Evolutionary conservation across 2,329 filamentous ascomycete genomes (phyloP), one percentile per base, ranked within the genome.

Genomic region (Nemania serpens): DNA sequence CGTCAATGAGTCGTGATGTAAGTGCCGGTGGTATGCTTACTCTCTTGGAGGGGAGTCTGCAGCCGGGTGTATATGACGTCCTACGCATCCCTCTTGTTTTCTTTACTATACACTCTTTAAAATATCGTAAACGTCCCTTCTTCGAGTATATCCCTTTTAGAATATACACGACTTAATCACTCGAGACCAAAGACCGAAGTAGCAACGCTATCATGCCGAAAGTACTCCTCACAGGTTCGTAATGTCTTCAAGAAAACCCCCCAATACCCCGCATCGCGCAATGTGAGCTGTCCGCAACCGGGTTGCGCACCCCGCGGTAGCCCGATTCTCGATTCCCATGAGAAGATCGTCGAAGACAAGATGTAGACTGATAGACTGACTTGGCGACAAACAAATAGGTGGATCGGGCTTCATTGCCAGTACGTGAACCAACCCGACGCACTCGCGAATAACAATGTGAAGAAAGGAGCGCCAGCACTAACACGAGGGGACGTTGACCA

Each of bases 351-450:
- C n/a, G n/a, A n/a, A n/a, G n/a, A n/a, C n/a, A 34, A 58, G 51
- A 55, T 39, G 29, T 50, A 60, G 15, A 49, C 43, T 59, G 55
- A 65, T 58, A 37, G n/a, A 4, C 7, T 29, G 25, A 3, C 25
- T 29, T 17, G 7, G 3, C 52, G 33, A 34, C 5, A 13, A 43
- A 54, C 13, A 11, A 50, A 55, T 55, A 81, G 80, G 81, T 62
- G 81, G 81, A 67, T 82, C 80, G 42, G 81, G 81, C 76, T 83
- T 82, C 72, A 82, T 83, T 66, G 81, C 80, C 66, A 77, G 78
- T 79, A 73, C 51, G 76, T 65, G 12, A 57, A 50, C 33, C 41
- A 9, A 20, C 9, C 41, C 9, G 17, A 17, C 9, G 41, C 41
- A 20, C 15, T 29, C 15, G 2, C 4, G 17, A 2, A 20, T 3